These are phyloP conservation scores for Fusarium sp. DNA, from an alignment of 2,329 filamentous ascomycete genomes.

Conservation along the genomic window DNA sequence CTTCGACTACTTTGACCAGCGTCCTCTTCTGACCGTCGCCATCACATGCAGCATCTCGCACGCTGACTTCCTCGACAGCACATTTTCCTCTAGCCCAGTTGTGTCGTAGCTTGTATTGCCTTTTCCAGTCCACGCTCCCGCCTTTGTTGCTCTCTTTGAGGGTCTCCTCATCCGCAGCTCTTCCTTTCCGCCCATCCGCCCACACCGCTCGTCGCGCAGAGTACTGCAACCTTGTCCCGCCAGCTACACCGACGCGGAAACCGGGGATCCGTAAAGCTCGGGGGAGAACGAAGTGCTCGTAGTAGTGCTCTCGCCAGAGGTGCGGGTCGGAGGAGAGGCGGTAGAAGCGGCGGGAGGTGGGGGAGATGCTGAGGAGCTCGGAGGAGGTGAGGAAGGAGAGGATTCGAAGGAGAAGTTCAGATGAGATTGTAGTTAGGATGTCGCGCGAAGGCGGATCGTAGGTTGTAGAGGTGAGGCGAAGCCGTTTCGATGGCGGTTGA, in stretches of 20 bases:
- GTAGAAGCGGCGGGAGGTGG: slow-evolving; percentile 83
- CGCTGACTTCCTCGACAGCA: slow-evolving; percentile 82
- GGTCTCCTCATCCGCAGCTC: slow-evolving; percentile 58
- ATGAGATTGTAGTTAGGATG: slow-evolving; percentile 81
- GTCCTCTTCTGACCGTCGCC: slow-evolving; percentile 67
- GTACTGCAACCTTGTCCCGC: slow-evolving; percentile 60
- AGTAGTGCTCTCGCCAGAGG: slow-evolving; percentile 93
- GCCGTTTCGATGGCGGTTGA: slow-evolving; percentile 42
- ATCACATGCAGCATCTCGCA: slow-evolving; percentile 59
- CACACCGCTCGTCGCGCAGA: slow-evolving; percentile 61
- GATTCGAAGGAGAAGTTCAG: slow-evolving; percentile 90
- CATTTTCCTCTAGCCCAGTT: slow-evolving; percentile 93
- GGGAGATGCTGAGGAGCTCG: slow-evolving; percentile 74
- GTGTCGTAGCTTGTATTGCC: slow-evolving; percentile 87
- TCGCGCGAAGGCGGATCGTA: slow-evolving; percentile 60
- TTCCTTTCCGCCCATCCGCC: slow-evolving; percentile 62
- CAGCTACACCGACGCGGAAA: slow-evolving; percentile 59
- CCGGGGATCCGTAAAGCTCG: slow-evolving; percentile 83
- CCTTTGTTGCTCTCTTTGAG: slow-evolving; percentile 9
- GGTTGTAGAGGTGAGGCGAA: slow-evolving; percentile 29
- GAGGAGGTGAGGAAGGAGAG: slow-evolving; percentile 81
- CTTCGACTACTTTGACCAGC: slow-evolving; percentile 83
- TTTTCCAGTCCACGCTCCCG: slow-evolving; percentile 82
- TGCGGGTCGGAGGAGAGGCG: slow-evolving; percentile 85
- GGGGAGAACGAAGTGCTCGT: slow-evolving; percentile 87